Evolutionary conservation across 768 basidiomycete species (phyloP), one percentile per base, ranked within the genome.

Genomic region (Pleurotus tuoliensis): DNA sequence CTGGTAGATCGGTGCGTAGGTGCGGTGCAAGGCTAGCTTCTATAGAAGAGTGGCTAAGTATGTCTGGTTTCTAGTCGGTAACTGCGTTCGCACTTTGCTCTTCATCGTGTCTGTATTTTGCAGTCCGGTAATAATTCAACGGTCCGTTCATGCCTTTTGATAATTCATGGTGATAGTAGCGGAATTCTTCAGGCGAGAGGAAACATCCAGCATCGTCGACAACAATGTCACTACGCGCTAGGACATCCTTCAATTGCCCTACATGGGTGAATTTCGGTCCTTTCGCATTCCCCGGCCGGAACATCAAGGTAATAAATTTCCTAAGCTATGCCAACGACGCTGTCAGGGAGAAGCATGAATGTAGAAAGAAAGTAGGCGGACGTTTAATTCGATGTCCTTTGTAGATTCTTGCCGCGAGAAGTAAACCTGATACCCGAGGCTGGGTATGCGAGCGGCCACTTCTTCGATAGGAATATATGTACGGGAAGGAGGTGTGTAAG

Each of bases 71-170:
- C 27, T 4, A 52, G 15, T 46, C 30, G 54, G 20, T 11, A 18
- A 20, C 22, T 24, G 41, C 16, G 20, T 3, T 55, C 62, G 12
- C 62, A 80, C 77, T 74, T 45, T 66, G 57, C 64, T 91, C 87
- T 67, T 92, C 90, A 15, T 89, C 81, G 64, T 79, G 81, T n/a
- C 87, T 80, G 57, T 74, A 57, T 58, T 76, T 75, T 11, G 73
- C 67, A 1, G 87, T 90, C 30, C 88, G 81, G 60, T 91, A 92
- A 65, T 89, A 92, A 56, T 87, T 88, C n/a, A 90, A 67, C 3
- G 90, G 87, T 2, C 87, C 88, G 16, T 76, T 73, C 82, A 92
- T 83, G 30, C 79, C 80, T 53, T 76, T 72, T 22, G 69, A 60
- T 16, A 82, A 76, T 56, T 78, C 69, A 4, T 74, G 65, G 13